A percentile compares a stretch with the other conserved stretches of the same genome.
Conservation (phyloP, 352 stramenopile genomes). For the Hyphochytrium catenoides region DNA sequence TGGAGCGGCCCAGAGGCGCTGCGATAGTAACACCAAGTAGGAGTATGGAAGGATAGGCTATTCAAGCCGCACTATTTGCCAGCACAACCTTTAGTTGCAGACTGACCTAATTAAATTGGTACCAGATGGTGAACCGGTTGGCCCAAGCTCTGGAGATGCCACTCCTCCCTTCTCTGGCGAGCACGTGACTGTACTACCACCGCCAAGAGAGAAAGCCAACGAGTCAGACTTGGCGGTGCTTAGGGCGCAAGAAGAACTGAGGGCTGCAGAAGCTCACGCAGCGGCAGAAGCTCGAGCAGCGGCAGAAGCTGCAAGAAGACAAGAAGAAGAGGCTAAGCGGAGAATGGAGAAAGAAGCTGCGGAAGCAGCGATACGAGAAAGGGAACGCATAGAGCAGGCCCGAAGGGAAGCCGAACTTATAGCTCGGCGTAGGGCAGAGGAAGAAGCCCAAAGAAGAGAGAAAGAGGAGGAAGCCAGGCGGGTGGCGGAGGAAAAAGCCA, state of each 20-base stretch:
- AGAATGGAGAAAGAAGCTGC: background rate
- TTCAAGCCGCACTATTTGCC: too few species aligned
- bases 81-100: too few species aligned
- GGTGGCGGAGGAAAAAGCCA: constrained; percentile 7
- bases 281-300: constrained; percentile 20
- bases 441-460: constrained; percentile 8
- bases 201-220: too few species aligned
- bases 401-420: too few species aligned
- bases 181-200: background rate
- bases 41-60: too few species aligned
- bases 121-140: background rate
- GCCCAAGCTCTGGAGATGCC: background rate
- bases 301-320: constrained; percentile 17
- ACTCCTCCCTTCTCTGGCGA: background rate
- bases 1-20: too few species aligned
- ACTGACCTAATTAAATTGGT: background rate
- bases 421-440: too few species aligned
- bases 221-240: too few species aligned
- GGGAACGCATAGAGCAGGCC: too few species aligned
- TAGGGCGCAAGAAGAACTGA: background rate
- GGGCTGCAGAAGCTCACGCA: constrained; percentile 19
- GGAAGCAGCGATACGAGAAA: constrained; percentile 2
- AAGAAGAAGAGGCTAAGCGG: constrained; percentile 21
- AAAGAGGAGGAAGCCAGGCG: constrained; percentile 12
- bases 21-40: too few species aligned